A percentile compares a stretch with the other conserved stretches of the same genome.
These are phyloP conservation scores for Citropsis articulata DNA, from an alignment of 345 rosid genomes.

Conservation along the genomic window DNA sequence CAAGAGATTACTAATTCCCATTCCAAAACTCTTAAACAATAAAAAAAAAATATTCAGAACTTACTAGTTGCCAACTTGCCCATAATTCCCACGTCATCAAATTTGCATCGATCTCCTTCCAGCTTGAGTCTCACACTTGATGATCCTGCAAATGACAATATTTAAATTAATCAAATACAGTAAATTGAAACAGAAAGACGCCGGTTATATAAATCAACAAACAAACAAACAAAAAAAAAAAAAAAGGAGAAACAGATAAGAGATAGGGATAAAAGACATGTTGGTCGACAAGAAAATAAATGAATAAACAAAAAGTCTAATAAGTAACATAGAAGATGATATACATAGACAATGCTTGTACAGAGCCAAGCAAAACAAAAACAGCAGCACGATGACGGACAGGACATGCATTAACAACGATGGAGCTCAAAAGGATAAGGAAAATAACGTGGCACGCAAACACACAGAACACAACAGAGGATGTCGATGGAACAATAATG, in stretches of 20 bases:
- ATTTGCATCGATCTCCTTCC: neutral
- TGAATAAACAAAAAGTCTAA: neutral
- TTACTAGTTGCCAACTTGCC: neutral
- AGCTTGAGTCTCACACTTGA: neutral
- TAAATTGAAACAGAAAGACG: neutral
- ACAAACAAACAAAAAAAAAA: neutral
- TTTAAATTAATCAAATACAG: neutral
- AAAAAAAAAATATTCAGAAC: neutral
- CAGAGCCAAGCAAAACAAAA: neutral
- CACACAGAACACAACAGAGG: neutral
- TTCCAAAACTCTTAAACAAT: neutral
- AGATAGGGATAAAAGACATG: neutral
- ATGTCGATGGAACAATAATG: too few relatives aligned
- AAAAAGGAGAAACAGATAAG: neutral
- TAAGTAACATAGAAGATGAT: neutral
- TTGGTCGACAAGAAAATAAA: neutral
- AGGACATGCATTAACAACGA: neutral
- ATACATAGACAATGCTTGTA: neutral
- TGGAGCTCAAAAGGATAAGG: neutral
- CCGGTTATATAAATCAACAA: neutral
- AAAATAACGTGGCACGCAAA: constrained; percentile 15
- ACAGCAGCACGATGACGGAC: neutral
- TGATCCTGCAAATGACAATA: constrained; percentile 28
- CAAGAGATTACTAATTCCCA: neutral
- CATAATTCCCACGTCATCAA: neutral